Conservation (phyloP, 352 stramenopile species). For the Peronosclerospora sorghi region DNA sequence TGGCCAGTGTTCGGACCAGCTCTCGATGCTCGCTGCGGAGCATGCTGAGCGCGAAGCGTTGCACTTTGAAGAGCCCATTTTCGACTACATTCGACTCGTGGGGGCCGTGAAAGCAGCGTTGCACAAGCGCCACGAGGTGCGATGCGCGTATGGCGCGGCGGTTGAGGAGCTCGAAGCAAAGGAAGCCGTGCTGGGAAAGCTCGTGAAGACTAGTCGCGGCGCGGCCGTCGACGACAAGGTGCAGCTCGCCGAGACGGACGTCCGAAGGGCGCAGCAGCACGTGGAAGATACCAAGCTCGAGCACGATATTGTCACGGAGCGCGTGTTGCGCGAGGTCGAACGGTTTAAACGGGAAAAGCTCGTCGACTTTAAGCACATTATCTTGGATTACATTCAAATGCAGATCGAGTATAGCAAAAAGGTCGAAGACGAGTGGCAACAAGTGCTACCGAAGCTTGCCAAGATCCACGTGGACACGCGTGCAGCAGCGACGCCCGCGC, state of each 20-base stretch:
- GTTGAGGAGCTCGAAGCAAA: conserved; percentile 85
- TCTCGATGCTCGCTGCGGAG: conserved; percentile 86
- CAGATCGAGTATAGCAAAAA: conserved; percentile 96
- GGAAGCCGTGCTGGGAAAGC: conserved; percentile 41
- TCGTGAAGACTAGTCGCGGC: conserved; percentile 46
- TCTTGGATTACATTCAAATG: conserved; percentile 95
- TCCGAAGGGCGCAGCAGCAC: conserved; percentile 70
- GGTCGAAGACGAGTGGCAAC: conserved; percentile 74
- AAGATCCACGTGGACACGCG: conserved; percentile 59
- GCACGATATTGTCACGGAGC: conserved; percentile 89
- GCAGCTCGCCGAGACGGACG: conserved; percentile 76
- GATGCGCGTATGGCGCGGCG: conserved; percentile 75
- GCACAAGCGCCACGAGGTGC: conserved; percentile 88
- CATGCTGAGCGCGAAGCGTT: conserved; percentile 88
- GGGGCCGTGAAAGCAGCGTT: conserved; percentile 91
- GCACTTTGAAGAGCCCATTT: conserved; percentile 92
- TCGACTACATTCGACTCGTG: conserved; percentile 94
- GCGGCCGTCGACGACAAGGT: conserved; percentile 63
- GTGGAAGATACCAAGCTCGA: conserved; percentile 87
- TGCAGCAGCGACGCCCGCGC: conserved; percentile 14
- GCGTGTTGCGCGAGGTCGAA: conserved; percentile 94
- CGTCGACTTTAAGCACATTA: conserved; percentile 91
- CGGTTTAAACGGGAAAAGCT: conserved; percentile 93
- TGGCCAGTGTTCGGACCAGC: conserved; percentile 86
- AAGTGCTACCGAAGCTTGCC: conserved; percentile 60